A percentile compares a stretch with the other conserved stretches of the same genome.
Evolutionary conservation across 2,329 filamentous ascomycete genomes (phyloP).

Genomic region (Diaporthe australafricana): DNA sequence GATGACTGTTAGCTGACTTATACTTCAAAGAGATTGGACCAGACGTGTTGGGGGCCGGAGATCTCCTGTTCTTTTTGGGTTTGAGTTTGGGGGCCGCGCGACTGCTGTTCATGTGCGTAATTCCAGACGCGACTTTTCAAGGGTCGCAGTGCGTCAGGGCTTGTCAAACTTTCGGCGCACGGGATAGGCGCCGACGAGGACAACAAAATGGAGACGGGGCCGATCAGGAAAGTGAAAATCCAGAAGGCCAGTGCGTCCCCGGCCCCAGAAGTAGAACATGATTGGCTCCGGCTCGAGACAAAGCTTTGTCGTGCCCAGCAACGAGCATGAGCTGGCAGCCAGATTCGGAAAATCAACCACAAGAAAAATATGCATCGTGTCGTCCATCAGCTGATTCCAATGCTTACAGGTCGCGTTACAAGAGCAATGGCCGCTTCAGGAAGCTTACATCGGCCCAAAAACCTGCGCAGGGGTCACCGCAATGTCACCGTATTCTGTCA

Average conservation of each 20-base stretch:
- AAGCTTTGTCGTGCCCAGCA: conserved; percentile 9
- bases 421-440: not conserved
- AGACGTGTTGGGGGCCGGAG: not conserved
- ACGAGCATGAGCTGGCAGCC: conserved; percentile 2
- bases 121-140: not conserved
- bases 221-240: not conserved
- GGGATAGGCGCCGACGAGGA: not conserved
- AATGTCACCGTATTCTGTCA: not conserved
- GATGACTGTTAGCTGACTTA: not conserved
- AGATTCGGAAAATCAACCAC: conserved; percentile 5
- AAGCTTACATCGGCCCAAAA: not conserved
- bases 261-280: not conserved
- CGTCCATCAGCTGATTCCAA: conserved; percentile 13
- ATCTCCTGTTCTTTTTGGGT: conserved; percentile 3
- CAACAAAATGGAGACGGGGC: not conserved
- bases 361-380: not conserved
- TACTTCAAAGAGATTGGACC: not conserved
- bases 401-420: not conserved
- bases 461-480: not conserved
- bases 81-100: not conserved
- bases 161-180: conserved; percentile 19
- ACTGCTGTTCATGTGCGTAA: not conserved
- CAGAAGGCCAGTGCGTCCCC: not conserved
- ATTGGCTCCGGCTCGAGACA: conserved; percentile 8
- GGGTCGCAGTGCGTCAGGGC: not conserved